Base-by-base conservation (phyloP, 1,284 basidiomycete species). In the Pulveroboletus sp. region DNA sequence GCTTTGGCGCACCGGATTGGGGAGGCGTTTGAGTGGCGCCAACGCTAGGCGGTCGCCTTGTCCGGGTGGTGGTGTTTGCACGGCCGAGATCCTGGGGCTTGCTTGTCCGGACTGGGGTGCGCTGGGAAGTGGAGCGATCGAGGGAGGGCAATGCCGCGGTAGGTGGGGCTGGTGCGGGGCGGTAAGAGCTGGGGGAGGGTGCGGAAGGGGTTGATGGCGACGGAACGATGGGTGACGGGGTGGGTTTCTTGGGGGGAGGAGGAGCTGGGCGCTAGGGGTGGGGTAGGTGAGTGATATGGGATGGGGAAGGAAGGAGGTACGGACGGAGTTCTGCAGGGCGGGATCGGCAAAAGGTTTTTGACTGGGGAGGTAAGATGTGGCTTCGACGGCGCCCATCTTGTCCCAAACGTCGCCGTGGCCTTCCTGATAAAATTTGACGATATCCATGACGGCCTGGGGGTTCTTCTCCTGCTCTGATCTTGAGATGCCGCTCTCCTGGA, bases 401-500 rank as follows among this genome's bases (percentile, higher is more conserved):
- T 85, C 83, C 87, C 88, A 92, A 11, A 89, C 86, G 64, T 91
- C 88, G 58, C 83, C 84, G 51, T 84, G 83, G 39, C 86, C 86
- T 68, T 94, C 91, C 69, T 97, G 95, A 71, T 97, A 98, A 76
- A 98, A 99, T 67, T 96, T 95, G 69, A 99, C 96, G 63, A 99
- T 97, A 68, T 98, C 97, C 84, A 97, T 95, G 56, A 99, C 94
- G 2, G 95, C 94, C 75, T 98, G 92, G 1, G 97, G 97, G 70
- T 99, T 96, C 78, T 93, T 93, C 74, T 97, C 95, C 77, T 99
- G 97, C 72, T 99, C 96, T 45, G 80, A 82, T 64, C 90, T 85
- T 26, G 94, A 95, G 71, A 99, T 98, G 53, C 97, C 97, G 57
- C 90, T 94, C 71, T 98, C 95, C 72, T 97, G 93, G 48, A 99